Evolutionary conservation across 2,329 filamentous ascomycete genomes (phyloP).

Genomic region (Dendrostoma leiphaemia): DNA sequence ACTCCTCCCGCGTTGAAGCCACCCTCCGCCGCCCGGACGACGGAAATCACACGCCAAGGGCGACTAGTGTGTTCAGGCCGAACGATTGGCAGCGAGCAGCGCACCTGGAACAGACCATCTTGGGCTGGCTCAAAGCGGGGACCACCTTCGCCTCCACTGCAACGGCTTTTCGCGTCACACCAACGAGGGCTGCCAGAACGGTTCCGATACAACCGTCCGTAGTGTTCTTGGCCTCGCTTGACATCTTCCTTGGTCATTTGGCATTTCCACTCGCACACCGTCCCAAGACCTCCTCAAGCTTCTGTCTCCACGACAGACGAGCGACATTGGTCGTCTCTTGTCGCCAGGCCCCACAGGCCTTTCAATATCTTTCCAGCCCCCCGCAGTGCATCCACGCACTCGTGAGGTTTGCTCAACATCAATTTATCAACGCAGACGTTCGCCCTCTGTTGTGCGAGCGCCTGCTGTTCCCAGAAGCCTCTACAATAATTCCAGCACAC

Average conservation of each 20-base stretch:
- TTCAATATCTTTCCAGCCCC: conserved; percentile 10
- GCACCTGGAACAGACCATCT: conserved; percentile 7
- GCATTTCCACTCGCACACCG: too few species aligned
- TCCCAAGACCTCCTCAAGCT: conserved; percentile 2
- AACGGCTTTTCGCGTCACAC: conserved; percentile 14
- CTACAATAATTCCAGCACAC: not conserved
- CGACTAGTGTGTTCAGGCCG: conserved; percentile 13
- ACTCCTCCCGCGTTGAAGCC: too few species aligned
- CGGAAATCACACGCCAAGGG: conserved; percentile 18
- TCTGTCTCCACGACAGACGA: conserved; percentile 5
- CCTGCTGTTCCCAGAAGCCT: not conserved
- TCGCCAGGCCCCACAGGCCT: conserved; percentile 7
- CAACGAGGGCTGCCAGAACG: conserved; percentile 3
- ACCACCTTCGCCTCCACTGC: conserved; percentile 10
- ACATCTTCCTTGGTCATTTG: not conserved
- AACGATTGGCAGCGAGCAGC: conserved; percentile 8
- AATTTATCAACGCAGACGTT: conserved; percentile 10
- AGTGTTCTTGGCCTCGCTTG: not conserved
- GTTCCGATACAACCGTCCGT: conserved; percentile 2
- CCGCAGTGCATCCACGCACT: conserved; percentile 1
- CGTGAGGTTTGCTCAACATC: not conserved
- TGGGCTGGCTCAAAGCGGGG: conserved; percentile 13
- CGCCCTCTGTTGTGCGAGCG: conserved; percentile 6
- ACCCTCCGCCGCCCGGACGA: not conserved
- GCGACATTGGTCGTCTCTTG: not conserved